Conservation (phyloP, 441 rosid species). For the Rhodomyrtus psidioides region DNA sequence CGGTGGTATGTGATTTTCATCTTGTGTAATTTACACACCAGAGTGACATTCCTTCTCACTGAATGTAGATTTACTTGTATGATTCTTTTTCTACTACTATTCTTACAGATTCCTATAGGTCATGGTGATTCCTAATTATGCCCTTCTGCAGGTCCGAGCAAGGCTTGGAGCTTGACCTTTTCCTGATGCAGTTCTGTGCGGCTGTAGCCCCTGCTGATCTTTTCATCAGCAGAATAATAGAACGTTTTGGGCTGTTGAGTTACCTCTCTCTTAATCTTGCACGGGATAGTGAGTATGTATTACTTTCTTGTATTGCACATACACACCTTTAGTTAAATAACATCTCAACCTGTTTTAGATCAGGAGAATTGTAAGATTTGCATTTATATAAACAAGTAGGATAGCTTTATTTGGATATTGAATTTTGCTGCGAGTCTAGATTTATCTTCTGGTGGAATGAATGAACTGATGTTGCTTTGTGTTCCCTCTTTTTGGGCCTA, state of each 20-base stretch:
- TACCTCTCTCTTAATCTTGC: constrained; percentile 53
- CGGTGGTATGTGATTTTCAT: constrained; percentile 52
- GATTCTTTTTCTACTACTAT: constrained; percentile 11
- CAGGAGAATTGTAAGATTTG: neutral
- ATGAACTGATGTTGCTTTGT: neutral
- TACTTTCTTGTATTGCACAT: neutral
- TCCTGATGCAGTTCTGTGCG: constrained; percentile 97
- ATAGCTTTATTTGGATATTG: neutral
- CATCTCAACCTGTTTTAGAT: neutral
- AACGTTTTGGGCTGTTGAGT: constrained; percentile 73
- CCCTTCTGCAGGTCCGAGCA: constrained; percentile 76
- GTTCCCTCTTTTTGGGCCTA: neutral
- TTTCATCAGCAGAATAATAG: constrained; percentile 59
- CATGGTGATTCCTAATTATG: neutral
- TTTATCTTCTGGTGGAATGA: neutral
- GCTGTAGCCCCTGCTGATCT: constrained; percentile 93
- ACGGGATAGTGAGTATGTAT: constrained; percentile 58
- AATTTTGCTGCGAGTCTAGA: neutral
- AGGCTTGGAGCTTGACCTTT: constrained; percentile 95
- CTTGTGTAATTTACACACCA: neutral
- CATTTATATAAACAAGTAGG: neutral
- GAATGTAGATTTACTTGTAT: neutral
- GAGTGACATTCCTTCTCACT: neutral
- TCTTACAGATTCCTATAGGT: neutral
- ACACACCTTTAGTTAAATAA: neutral